A percentile compares a stretch with the other conserved stretches of the same genome.
Evolutionary conservation across 441 rosid genomes (phyloP).

Genomic region (Sinapis alba): DNA sequence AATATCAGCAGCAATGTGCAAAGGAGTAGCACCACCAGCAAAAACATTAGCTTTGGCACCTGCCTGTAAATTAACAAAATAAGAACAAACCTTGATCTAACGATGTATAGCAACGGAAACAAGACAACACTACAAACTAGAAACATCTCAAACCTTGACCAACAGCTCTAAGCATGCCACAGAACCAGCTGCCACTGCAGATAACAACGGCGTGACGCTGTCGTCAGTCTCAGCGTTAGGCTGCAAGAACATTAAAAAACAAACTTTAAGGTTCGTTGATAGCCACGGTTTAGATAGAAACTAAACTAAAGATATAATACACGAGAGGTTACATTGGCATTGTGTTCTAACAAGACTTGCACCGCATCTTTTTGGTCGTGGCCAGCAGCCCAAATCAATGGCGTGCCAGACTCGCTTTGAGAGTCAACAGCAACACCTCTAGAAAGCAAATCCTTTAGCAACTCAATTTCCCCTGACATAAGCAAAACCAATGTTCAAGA

Average conservation of each 20-base stretch:
- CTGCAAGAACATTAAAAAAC: conserved; percentile 48
- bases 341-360: conserved; percentile 73
- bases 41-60: conserved; percentile 76
- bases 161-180: conserved; percentile 69
- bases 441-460: conserved; percentile 64
- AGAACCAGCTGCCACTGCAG: conserved; percentile 93
- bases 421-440: conserved; percentile 73
- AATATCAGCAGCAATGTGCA: conserved; percentile 87
- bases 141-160: conserved; percentile 61
- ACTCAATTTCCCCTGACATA: conserved; percentile 64
- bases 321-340: conserved; percentile 58
- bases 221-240: conserved; percentile 90
- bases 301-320: neutral
- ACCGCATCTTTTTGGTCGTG: conserved; percentile 77
- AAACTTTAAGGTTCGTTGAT: neutral
- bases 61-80: conserved; percentile 51
- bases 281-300: neutral
- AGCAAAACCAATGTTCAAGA: neutral
- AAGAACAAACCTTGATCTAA: neutral
- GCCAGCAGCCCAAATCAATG: conserved; percentile 95
- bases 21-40: conserved; percentile 95
- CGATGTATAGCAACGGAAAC: neutral
- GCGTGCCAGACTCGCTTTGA: conserved; percentile 89
- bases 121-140: conserved; percentile 1
- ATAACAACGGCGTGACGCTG: conserved; percentile 74